Evolutionary conservation across 83 land plant species (phyloP).

Genomic region (Larix sibirica): DNA sequence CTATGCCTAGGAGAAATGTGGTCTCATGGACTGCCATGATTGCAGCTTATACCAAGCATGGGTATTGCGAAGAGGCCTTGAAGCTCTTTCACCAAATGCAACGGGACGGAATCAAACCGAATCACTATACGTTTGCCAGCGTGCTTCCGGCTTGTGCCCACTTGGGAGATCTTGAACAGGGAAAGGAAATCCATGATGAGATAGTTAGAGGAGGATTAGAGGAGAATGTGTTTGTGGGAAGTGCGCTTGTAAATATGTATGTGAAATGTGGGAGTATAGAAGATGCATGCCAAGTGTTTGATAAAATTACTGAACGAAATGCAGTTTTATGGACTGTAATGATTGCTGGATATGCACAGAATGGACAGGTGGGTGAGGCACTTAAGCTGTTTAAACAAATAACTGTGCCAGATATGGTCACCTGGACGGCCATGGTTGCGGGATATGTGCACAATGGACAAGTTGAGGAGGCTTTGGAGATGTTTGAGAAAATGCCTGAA

Average conservation of each 20-base stretch:
- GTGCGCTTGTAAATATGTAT: constrained; percentile 25
- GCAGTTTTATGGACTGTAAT: constrained; percentile 39
- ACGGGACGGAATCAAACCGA: background rate
- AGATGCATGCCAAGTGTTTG: constrained; percentile 20
- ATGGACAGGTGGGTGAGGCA: background rate
- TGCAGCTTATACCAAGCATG: constrained; percentile 11
- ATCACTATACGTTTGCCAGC: constrained; percentile 30
- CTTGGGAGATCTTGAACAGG: background rate
- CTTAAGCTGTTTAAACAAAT: background rate
- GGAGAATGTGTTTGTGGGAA: constrained; percentile 19
- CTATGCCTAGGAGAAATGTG: constrained; percentile 18
- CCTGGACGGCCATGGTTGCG: background rate
- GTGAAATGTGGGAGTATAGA: constrained; percentile 18
- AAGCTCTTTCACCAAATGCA: constrained; percentile 21
- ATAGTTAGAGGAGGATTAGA: constrained; percentile 21
- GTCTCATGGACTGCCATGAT: constrained; percentile 32
- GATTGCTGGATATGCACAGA: constrained; percentile 30
- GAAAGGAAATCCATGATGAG: constrained; percentile 22
- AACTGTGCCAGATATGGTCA: background rate
- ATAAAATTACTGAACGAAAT: background rate
- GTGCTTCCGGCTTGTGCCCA: constrained; percentile 21
- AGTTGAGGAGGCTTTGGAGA: background rate
- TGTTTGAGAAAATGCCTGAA: background rate
- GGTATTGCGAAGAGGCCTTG: background rate
- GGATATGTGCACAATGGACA: background rate